Percentiles rank a stretch among this genome's conserved stretches.
These are phyloP conservation scores for Pinus albicaulis DNA, from an alignment of 75 land plant species.

Conservation along the genomic window DNA sequence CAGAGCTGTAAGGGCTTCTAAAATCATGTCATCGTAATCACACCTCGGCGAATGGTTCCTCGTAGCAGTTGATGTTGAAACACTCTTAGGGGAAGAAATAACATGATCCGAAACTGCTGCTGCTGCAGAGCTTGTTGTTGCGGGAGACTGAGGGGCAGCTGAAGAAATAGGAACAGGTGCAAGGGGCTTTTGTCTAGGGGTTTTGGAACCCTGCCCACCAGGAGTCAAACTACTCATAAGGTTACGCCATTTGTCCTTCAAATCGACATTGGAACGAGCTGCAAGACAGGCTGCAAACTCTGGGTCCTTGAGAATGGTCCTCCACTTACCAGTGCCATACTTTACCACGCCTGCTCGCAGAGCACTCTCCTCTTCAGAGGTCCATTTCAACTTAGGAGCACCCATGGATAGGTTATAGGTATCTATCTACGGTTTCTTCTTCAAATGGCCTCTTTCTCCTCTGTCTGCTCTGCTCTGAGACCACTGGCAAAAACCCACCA, in stretches of 20 bases:
- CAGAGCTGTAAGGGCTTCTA: conserved; percentile 67
- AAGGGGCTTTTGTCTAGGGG: conserved; percentile 15
- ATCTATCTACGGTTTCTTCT: too few relatives aligned
- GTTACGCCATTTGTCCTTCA: conserved; percentile 96
- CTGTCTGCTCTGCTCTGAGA: too few relatives aligned
- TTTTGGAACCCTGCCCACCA: conserved; percentile 46
- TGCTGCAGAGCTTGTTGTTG: conserved; percentile 9
- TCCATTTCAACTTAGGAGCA: conserved; percentile 75
- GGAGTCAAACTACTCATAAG: conserved; percentile 43
- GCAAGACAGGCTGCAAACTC: conserved; percentile 48
- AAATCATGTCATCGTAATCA: conserved; percentile 68
- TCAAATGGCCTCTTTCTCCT: too few relatives aligned
- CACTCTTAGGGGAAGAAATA: not conserved
- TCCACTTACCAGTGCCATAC: conserved; percentile 70
- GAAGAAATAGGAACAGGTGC: conserved; percentile 14
- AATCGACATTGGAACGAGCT: conserved; percentile 72
- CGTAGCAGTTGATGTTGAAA: not conserved
- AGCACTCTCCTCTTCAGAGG: conserved; percentile 65
- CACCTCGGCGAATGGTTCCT: not conserved
- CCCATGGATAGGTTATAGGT: conserved; percentile 30
- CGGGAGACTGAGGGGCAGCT: conserved; percentile 3
- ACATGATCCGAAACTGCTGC: not conserved
- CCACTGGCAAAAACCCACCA: too few relatives aligned
- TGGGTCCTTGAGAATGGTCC: conserved; percentile 59
- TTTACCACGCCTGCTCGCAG: conserved; percentile 56